Evolutionary conservation across 371 early-diverging fungal genomes (phyloP).

Genomic region (Zychaea mexicana): DNA sequence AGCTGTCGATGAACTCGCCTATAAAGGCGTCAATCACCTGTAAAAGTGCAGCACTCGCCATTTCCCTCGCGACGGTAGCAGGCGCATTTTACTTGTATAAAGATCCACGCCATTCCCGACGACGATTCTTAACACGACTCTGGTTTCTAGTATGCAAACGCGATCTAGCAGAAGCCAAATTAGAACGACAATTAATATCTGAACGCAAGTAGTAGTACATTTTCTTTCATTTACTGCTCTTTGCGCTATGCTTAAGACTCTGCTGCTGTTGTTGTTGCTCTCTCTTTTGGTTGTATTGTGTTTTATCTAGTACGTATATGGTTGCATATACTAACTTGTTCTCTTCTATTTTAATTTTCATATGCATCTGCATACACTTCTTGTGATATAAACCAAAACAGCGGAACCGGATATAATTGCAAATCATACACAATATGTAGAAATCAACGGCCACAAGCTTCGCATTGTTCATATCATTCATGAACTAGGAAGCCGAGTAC

Average conservation of each 20-base stretch:
- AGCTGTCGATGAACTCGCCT: slow-evolving; percentile 3
- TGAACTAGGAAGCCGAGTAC: slow-evolving; percentile 66
- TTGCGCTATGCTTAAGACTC: no score
- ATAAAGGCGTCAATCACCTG: slow-evolving; percentile 6
- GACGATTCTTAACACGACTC: slow-evolving; percentile 31
- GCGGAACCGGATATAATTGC: slow-evolving; percentile 46
- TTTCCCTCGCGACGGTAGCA: slow-evolving; percentile 13
- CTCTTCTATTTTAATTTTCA: no score
- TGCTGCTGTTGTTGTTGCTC: no score
- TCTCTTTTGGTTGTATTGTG: no score
- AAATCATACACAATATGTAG: slow-evolving; percentile 56
- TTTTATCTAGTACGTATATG: no score
- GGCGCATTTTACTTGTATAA: slow-evolving; percentile 17
- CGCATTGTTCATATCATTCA: slow-evolving; percentile 72
- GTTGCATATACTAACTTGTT: no score
- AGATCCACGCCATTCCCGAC: slow-evolving; percentile 20
- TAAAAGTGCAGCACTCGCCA: slow-evolving; percentile 2
- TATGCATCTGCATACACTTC: not conserved
- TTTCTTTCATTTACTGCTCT: not conserved
- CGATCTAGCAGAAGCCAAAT: slow-evolving; percentile 30
- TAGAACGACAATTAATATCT: slow-evolving; percentile 34
- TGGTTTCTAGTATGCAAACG: slow-evolving; percentile 40
- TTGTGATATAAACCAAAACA: slow-evolving; percentile 11
- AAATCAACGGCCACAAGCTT: slow-evolving; percentile 56
- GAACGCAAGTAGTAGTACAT: slow-evolving; percentile 26